A percentile compares a stretch with the other conserved stretches of the same genome.
phyloP scores from a whole-genome alignment of 1,284 basidiomycete species.

The Lignosus rhinocerotis region DNA sequence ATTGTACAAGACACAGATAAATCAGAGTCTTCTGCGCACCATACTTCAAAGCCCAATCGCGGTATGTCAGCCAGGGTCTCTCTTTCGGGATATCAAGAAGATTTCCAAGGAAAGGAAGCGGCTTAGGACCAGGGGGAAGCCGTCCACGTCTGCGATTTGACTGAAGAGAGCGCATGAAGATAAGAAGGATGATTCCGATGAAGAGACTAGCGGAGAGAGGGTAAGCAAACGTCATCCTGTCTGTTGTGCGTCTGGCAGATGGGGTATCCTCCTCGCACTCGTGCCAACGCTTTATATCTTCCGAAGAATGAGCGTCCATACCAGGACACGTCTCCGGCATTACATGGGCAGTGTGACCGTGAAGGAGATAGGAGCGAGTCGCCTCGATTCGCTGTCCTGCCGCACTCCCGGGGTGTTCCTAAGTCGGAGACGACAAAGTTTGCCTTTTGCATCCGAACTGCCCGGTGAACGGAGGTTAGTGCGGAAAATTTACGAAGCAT shows the following conservation, averaged over 20 bases:
- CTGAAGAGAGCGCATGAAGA: background rate
- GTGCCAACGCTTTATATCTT: background rate
- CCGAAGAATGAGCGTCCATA: too few species aligned
- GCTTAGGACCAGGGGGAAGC: slow-evolving; percentile 8
- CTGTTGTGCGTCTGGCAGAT: background rate
- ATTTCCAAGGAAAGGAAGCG: slow-evolving; percentile 6
- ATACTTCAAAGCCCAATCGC: slow-evolving; percentile 7
- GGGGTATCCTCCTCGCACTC: background rate
- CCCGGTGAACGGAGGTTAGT: too few species aligned
- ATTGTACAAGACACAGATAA: background rate
- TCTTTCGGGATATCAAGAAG: slow-evolving; percentile 5
- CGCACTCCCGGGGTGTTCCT: too few species aligned
- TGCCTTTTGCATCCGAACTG: too few species aligned
- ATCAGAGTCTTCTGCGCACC: background rate
- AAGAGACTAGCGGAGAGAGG: background rate
- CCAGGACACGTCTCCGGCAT: too few species aligned
- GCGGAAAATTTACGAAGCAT: too few species aligned
- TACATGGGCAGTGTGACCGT: background rate
- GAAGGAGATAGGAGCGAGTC: background rate
- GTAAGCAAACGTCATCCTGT: background rate
- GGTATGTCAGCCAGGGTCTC: slow-evolving; percentile 6
- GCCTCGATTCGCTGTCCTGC: too few species aligned
- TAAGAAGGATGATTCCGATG: background rate
- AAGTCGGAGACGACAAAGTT: too few species aligned
- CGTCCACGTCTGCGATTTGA: background rate